Conservation (phyloP, 257 asterid species). For the Penstemon eatonii region DNA sequence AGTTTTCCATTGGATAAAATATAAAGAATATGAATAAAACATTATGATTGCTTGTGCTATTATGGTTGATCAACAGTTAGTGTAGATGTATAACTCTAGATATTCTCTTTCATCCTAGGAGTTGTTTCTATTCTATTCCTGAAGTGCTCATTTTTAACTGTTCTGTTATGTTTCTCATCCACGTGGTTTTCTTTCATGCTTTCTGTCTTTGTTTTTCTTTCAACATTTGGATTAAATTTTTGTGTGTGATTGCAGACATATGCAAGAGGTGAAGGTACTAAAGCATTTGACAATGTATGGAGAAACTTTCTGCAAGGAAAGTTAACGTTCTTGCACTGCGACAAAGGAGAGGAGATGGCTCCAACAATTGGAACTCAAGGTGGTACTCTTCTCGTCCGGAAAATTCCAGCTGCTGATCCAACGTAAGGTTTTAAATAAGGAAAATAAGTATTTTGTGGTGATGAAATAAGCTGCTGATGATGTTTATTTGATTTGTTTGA, state of each 20-base stretch:
- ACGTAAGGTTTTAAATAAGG: conserved; percentile 44
- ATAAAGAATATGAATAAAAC: background rate
- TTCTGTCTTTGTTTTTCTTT: background rate
- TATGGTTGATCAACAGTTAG: conserved; percentile 2
- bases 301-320: conserved; percentile 63
- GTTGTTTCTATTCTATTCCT: conserved; percentile 19
- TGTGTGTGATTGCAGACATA: conserved; percentile 49
- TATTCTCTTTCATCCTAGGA: background rate
- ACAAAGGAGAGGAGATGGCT: conserved; percentile 82
- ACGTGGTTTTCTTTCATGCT: too few species aligned
- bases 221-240: background rate
- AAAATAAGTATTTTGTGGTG: conserved; percentile 1
- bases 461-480: background rate
- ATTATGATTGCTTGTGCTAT: background rate
- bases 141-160: background rate
- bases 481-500: background rate
- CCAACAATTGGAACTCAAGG: conserved; percentile 63
- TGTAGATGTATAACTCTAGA: background rate
- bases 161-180: background rate
- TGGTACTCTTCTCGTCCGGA: conserved; percentile 88
- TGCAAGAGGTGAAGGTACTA: conserved; percentile 43
- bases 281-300: conserved; percentile 50
- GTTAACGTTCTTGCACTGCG: conserved; percentile 71
- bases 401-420: conserved; percentile 62
- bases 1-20: background rate